Evolutionary conservation across 2,329 filamentous ascomycete genomes (phyloP), one percentile per base, ranked within the genome.

Genomic region (Beauveria varroae): DNA sequence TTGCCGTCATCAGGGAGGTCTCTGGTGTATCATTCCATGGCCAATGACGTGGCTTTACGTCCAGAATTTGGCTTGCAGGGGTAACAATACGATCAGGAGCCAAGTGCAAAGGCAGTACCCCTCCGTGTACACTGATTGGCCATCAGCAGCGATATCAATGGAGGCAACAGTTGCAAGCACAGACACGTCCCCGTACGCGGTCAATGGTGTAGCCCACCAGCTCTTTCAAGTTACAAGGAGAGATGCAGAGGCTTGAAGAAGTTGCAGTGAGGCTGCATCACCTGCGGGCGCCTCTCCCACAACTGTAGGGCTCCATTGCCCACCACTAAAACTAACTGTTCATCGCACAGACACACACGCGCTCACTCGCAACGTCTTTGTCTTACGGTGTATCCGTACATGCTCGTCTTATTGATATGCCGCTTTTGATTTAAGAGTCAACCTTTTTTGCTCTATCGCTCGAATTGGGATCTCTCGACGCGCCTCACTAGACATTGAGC

Each of bases 251-350:
- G 28, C 28, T 30, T 30, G 28, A 30, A 30, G 28, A 30, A 30
- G 28, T 30, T 30, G 28, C 28, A 30, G 28, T 30, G 28, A 30
- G 28, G 9, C 28, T 30, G 8, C 28, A 30, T 30, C 8, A 30
- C 28, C 28, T 30, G 28, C 28, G 37, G 28, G 56, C 56, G 56
- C 56, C 6, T 47, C 30, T 51, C 46, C 56, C 46, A 51, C 56
- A 58, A 51, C 56, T 58, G 56, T 37, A 58, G 16, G 56, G 56
- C 49, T 60, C 57, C 49, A 60, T 60, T 5, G 12, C 34, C 47
- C 34, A 43, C 20, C 46, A 44, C 37, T 28, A 26, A 44, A 37
- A 37, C 34, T 37, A 37, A 37, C 34, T 40, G 43, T 40, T 41
- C 46, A n/a, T 41, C 24, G 18, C 57, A 37, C 47, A 53, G 40